Conservation (phyloP, 768 basidiomycete species). For the Leucosporidium scottii region DNA sequence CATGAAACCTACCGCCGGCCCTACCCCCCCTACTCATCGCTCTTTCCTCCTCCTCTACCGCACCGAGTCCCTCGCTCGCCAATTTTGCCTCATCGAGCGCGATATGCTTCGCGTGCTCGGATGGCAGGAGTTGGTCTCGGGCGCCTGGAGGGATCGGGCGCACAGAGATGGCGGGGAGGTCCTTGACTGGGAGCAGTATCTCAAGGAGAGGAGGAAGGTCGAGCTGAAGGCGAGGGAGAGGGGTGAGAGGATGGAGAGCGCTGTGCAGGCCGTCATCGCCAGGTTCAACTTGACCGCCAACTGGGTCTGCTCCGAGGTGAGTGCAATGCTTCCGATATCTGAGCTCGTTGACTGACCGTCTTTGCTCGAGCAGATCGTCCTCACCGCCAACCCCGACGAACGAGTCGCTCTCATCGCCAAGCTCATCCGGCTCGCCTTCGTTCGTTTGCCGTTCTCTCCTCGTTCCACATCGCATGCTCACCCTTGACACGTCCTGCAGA, state of each 20-base stretch:
- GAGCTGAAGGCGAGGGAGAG: conserved; percentile 43
- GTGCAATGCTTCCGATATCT: too few species aligned
- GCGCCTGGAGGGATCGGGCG: conserved; percentile 14
- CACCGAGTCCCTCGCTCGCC: conserved; percentile 60
- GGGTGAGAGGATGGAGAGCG: conserved; percentile 9
- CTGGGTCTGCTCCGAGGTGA: conserved; percentile 64
- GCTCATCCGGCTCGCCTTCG: conserved; percentile 43
- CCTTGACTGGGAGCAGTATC: conserved; percentile 73
- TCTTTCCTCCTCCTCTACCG: conserved; percentile 65
- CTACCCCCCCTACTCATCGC: conserved; percentile 50
- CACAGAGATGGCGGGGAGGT: conserved; percentile 46
- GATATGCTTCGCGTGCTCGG: conserved; percentile 76
- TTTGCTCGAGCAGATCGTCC: conserved; percentile 48
- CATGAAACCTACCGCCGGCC: background rate
- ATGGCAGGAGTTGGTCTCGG: conserved; percentile 71
- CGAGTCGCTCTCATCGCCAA: conserved; percentile 62
- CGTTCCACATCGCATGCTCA: background rate
- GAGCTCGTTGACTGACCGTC: background rate
- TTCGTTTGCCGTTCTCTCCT: background rate
- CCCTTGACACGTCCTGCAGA: conserved; percentile 50
- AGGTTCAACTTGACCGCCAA: conserved; percentile 78
- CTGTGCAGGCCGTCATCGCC: conserved; percentile 52
- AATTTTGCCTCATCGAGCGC: conserved; percentile 80
- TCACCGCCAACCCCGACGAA: conserved; percentile 56
- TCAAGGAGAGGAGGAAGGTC: conserved; percentile 65